Conservation (phyloP, 73 alveolate species). For the Stentor roeselii region DNA sequence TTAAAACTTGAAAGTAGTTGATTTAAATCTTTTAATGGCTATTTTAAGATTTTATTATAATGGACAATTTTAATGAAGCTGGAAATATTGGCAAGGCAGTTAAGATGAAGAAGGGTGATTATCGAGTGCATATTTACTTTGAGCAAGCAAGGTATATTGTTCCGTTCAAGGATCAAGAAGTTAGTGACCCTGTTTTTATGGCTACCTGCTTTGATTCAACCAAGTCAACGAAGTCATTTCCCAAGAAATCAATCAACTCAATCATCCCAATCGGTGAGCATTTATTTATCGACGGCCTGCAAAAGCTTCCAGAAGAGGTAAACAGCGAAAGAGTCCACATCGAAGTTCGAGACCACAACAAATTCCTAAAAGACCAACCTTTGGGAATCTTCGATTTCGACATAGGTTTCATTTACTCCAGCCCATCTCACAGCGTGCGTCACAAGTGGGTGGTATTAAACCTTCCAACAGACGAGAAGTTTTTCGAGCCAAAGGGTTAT, state of each 20-base stretch:
- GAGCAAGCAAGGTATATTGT: slow-evolving; percentile 43
- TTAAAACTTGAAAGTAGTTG: no score
- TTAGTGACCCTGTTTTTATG: slow-evolving; percentile 60
- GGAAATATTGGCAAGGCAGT: no score
- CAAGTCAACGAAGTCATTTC: slow-evolving; percentile 52
- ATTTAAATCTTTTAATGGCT: no score
- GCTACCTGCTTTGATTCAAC: slow-evolving; percentile 34
- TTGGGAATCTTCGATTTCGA: slow-evolving; percentile 83
- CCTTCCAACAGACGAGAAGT: slow-evolving; percentile 66
- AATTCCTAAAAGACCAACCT: slow-evolving; percentile 47
- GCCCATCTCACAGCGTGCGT: slow-evolving; percentile 66
- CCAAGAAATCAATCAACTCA: slow-evolving; percentile 43
- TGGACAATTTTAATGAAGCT: no score
- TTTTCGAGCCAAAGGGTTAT: slow-evolving; percentile 75
- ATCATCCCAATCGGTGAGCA: slow-evolving; percentile 60
- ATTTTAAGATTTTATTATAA: no score
- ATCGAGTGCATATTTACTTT: slow-evolving; percentile 59
- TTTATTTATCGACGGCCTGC: slow-evolving; percentile 52
- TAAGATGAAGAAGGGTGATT: slow-evolving; percentile 66
- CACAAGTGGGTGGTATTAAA: slow-evolving; percentile 84
- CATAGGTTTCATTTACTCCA: slow-evolving; percentile 67
- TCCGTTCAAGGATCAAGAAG: slow-evolving; percentile 34
- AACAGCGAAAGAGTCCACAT: slow-evolving; percentile 47
- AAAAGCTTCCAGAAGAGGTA: slow-evolving; percentile 35
- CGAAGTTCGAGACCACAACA: slow-evolving; percentile 52